Conservation (phyloP, 2,329 filamentous ascomycete species). For the Purpureocillium takamizusanense region DNA sequence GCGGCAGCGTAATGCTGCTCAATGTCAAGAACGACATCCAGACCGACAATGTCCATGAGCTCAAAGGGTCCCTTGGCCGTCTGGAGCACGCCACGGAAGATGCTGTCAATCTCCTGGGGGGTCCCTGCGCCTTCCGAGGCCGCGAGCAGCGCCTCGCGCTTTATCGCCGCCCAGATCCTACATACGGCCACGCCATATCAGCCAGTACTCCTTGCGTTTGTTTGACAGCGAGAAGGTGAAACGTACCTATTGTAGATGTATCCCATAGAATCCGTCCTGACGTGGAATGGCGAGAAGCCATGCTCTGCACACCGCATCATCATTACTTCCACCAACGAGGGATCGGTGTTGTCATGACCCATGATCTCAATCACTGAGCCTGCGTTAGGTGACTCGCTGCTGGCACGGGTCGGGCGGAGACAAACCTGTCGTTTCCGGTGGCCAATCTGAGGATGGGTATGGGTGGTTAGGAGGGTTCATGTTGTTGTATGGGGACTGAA, state of each 20-base stretch:
- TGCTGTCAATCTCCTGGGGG: constrained; percentile 19
- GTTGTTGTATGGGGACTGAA: no score
- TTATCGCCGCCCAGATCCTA: constrained; percentile 23
- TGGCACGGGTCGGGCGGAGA: no score
- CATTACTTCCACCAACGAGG: constrained; percentile 11
- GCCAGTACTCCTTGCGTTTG: background rate
- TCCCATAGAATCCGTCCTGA: constrained; percentile 19
- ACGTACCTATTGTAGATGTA: constrained; percentile 21
- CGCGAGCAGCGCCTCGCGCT: constrained; percentile 19
- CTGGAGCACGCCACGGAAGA: constrained; percentile 19
- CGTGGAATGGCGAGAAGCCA: constrained; percentile 20
- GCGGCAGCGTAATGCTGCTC: constrained; percentile 20
- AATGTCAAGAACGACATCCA: constrained; percentile 21
- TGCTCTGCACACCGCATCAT: constrained; percentile 16
- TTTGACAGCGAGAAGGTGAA: background rate
- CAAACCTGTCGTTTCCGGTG: constrained; percentile 19
- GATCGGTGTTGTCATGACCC: constrained; percentile 17
- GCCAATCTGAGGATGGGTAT: constrained; percentile 15
- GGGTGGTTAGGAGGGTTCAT: no score
- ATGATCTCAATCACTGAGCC: constrained; percentile 19
- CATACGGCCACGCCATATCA: no score
- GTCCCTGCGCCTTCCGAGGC: constrained; percentile 19
- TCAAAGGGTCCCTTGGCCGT: constrained; percentile 21
- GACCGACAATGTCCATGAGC: constrained; percentile 20
- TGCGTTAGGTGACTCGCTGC: no score